phyloP scores from a whole-genome alignment of 2,329 filamentous ascomycete species.

The Aspergillus fijiensis region DNA sequence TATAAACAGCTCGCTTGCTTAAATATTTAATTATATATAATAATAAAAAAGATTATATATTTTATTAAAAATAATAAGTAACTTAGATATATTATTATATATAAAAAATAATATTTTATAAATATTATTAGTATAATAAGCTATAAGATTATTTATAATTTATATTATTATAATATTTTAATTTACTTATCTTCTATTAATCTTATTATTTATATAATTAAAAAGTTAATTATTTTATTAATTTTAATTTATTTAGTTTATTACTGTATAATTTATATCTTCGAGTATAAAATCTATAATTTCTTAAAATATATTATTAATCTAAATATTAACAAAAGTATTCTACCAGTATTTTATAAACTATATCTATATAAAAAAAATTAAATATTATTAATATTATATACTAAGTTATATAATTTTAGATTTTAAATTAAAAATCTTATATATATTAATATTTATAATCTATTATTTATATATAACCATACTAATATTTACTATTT shows the following conservation, averaged over 20 bases:
- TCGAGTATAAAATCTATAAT: background rate
- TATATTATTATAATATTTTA: too few relatives aligned
- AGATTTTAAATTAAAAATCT: background rate
- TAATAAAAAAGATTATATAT: background rate
- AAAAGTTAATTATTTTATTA: background rate
- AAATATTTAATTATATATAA: background rate
- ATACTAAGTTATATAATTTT: background rate
- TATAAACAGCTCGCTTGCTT: background rate
- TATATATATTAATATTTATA: background rate
- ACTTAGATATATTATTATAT: too few relatives aligned
- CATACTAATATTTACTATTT: too few relatives aligned
- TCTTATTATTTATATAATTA: background rate
- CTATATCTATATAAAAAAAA: background rate
- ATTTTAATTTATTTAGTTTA: background rate
- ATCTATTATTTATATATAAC: too few relatives aligned
- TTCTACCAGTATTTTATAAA: background rate
- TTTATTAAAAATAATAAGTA: too few relatives aligned
- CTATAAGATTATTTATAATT: too few relatives aligned
- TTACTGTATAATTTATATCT: too few relatives aligned
- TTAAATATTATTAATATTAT: background rate
- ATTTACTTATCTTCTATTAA: too few relatives aligned
- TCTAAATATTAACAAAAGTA: background rate
- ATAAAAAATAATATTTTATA: too few relatives aligned
- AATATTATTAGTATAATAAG: too few relatives aligned
- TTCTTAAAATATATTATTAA: background rate